These are phyloP conservation scores for Curvularia sp. DNA, from an alignment of 2,329 filamentous ascomycete species.

Conservation along the genomic window DNA sequence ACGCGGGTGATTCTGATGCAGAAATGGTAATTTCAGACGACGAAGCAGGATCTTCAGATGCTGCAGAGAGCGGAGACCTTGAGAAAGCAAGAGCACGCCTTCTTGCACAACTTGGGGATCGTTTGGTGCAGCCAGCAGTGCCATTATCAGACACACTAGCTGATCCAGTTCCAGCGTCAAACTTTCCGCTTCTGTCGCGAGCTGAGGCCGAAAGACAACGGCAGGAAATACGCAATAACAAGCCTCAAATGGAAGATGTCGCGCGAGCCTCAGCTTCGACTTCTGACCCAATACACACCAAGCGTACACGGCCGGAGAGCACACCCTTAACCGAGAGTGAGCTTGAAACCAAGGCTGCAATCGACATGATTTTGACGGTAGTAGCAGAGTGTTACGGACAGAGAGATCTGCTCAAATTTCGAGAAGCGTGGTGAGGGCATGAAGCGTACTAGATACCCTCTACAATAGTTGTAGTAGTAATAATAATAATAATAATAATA, in stretches of 20 bases:
- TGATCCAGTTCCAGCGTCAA: neutral
- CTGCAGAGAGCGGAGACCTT: conserved; percentile 46
- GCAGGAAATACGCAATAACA: conserved; percentile 22
- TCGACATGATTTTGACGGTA: conserved; percentile 91
- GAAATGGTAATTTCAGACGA: conserved; percentile 36
- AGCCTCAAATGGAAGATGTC: conserved; percentile 5
- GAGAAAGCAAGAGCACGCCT: conserved; percentile 60
- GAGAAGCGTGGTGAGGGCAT: conserved; percentile 55
- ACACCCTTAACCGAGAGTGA: conserved; percentile 53
- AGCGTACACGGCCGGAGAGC: neutral
- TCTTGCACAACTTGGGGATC: conserved; percentile 52
- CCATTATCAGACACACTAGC: conserved; percentile 9
- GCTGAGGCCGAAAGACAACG: conserved; percentile 35
- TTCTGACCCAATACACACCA: conserved; percentile 1
- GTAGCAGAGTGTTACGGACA: conserved; percentile 91
- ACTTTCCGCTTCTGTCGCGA: conserved; percentile 18
- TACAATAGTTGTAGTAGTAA: conserved; percentile 5
- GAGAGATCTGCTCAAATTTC: conserved; percentile 79
- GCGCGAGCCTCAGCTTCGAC: neutral
- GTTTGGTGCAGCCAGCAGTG: conserved; percentile 32
- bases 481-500: conserved; percentile 11
- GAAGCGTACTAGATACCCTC: conserved; percentile 5
- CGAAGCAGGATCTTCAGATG: conserved; percentile 19
- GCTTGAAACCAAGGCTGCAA: conserved; percentile 65
- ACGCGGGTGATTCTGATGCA: conserved; percentile 20